Evolutionary conservation across 805 yeast genomes (phyloP).

Genomic region (Nakazawaea anatomiae): DNA sequence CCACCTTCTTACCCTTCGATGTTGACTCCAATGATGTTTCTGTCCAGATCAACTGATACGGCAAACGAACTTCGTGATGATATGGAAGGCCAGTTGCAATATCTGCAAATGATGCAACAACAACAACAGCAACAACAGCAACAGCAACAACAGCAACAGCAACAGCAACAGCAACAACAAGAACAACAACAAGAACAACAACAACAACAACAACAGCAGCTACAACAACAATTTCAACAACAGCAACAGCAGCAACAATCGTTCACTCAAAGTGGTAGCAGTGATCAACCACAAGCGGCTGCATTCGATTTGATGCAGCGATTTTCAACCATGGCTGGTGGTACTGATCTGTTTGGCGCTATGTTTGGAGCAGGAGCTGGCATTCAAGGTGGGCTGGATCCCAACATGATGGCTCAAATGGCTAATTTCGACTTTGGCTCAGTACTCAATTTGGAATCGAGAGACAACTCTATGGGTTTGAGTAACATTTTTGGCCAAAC

Average conservation of each 20-base stretch:
- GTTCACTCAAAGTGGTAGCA: no score
- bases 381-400: no score
- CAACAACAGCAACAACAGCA: constrained; percentile 9
- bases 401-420: not conserved
- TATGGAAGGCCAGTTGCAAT: not conserved
- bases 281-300: no score
- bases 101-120: not conserved
- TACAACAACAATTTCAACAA: not conserved
- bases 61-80: not conserved
- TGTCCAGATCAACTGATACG: not conserved
- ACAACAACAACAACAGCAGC: constrained; percentile 8
- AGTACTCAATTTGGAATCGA: not conserved
- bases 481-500: constrained; percentile 1
- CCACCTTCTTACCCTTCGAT: not conserved
- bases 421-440: not conserved
- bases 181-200: constrained; percentile 6
- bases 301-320: no score
- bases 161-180: not conserved
- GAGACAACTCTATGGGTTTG: constrained; percentile 3
- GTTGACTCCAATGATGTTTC: not conserved
- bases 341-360: no score
- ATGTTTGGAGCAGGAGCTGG: no score
- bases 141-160: constrained; percentile 2
- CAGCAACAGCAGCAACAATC: not conserved
- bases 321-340: no score